phyloP scores from a whole-genome alignment of 2,329 filamentous ascomycete species.

The Bipolaris zeicola region DNA sequence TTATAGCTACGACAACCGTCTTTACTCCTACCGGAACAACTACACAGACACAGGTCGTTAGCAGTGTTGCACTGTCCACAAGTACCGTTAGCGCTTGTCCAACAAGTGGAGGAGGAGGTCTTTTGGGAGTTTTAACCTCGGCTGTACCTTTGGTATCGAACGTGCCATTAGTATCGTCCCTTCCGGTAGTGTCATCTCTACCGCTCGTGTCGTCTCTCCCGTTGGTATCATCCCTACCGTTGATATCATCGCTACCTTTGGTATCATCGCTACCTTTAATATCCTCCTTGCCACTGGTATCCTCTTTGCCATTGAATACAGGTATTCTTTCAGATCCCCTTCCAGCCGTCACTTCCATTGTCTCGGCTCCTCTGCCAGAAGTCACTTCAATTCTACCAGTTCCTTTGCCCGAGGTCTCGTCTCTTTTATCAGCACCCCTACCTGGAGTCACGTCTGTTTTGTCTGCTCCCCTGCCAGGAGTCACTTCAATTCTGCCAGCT shows the following conservation, averaged over 20 bases:
- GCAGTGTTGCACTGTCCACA: background rate
- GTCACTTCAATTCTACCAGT: background rate
- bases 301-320: background rate
- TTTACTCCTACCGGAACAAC: background rate
- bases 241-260: background rate
- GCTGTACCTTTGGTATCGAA: background rate
- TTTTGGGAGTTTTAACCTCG: no score
- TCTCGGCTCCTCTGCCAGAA: background rate
- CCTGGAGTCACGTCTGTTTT: background rate
- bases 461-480: background rate
- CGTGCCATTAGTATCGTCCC: background rate
- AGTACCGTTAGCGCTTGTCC: slow-evolving; percentile 8
- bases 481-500: no score
- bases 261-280: no score
- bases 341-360: background rate
- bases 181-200: background rate
- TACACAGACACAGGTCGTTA: slow-evolving; percentile 1
- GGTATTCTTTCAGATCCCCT: background rate
- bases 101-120: background rate
- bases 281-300: background rate
- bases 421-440: no score
- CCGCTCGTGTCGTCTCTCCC: background rate
- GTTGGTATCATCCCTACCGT: background rate
- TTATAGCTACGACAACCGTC: slow-evolving; percentile 1
- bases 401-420: background rate